phyloP scores from a whole-genome alignment of 352 stramenopile species.

The Globisporangium recalcitrans region DNA sequence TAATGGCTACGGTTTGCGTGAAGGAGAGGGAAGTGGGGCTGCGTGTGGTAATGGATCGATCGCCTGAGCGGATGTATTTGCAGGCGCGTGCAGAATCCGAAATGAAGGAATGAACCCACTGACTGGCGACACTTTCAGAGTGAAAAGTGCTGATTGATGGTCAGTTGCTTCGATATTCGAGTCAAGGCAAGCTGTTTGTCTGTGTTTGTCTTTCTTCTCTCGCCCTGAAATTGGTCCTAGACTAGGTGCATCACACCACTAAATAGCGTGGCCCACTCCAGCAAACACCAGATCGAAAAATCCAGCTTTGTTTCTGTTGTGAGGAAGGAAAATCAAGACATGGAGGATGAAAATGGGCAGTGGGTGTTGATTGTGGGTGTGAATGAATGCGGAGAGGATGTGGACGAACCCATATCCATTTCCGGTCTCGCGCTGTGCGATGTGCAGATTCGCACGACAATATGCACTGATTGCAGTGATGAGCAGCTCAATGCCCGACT shows the following conservation, averaged over 20 bases:
- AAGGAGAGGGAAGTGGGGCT: neutral
- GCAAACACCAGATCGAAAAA: neutral
- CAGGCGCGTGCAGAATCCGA: neutral
- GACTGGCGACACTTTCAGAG: neutral
- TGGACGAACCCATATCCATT: neutral
- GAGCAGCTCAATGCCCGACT: neutral
- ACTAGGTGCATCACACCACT: neutral
- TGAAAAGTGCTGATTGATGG: neutral
- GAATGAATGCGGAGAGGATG: neutral
- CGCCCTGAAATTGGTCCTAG: neutral
- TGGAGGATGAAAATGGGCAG: neutral
- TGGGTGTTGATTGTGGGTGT: neutral
- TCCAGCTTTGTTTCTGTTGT: neutral
- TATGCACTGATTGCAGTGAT: neutral
- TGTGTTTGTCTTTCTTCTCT: neutral
- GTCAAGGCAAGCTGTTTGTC: neutral
- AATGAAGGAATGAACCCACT: conserved; percentile 6
- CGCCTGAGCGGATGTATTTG: neutral
- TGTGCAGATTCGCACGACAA: neutral
- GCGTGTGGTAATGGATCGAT: neutral
- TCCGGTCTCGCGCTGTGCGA: too few relatives aligned
- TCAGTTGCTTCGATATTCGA: neutral
- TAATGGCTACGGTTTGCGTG: conserved; percentile 9
- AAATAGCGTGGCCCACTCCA: neutral
- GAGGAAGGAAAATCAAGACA: neutral